These are phyloP conservation scores for Tephrocybe sp. DNA, from an alignment of 768 basidiomycete genomes.

Conservation along the genomic window DNA sequence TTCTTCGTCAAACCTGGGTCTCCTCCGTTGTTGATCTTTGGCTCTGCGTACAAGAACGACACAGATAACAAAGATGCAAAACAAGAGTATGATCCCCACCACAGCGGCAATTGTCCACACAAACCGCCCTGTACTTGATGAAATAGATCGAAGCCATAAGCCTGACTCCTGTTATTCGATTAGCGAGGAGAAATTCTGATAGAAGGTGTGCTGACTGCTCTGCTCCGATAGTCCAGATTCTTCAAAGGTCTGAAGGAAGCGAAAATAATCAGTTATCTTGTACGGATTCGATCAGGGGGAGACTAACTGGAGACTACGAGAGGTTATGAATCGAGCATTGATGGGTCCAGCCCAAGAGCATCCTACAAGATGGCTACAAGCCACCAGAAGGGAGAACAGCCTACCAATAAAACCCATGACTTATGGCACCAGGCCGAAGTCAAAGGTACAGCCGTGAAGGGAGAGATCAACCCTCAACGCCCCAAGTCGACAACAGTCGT, in stretches of 20 bases:
- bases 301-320: conserved; percentile 4
- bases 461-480: conserved; percentile 13
- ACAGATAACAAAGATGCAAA: not conserved
- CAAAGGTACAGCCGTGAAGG: conserved; percentile 5
- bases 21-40: conserved; percentile 3
- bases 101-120: conserved; percentile 9
- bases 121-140: not conserved
- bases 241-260: not conserved
- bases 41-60: not conserved
- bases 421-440: conserved; percentile 12
- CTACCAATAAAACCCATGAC: conserved; percentile 2
- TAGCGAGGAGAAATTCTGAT: not conserved
- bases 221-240: not conserved
- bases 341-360: conserved; percentile 12
- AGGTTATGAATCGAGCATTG: not conserved
- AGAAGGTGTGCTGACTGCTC: not conserved
- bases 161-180: not conserved
- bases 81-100: conserved; percentile 7
- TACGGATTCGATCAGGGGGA: no score
- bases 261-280: not conserved
- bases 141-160: conserved; percentile 4
- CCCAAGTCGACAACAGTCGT: not conserved
- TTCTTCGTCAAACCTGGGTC: conserved; percentile 8
- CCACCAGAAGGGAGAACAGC: conserved; percentile 9
- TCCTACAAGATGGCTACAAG: conserved; percentile 5